A percentile compares a stretch with the other conserved stretches of the same genome.
These are phyloP conservation scores for Saccharomycopsis crataegensis DNA, from an alignment of 1,139 yeast species.

Conservation along the genomic window DNA sequence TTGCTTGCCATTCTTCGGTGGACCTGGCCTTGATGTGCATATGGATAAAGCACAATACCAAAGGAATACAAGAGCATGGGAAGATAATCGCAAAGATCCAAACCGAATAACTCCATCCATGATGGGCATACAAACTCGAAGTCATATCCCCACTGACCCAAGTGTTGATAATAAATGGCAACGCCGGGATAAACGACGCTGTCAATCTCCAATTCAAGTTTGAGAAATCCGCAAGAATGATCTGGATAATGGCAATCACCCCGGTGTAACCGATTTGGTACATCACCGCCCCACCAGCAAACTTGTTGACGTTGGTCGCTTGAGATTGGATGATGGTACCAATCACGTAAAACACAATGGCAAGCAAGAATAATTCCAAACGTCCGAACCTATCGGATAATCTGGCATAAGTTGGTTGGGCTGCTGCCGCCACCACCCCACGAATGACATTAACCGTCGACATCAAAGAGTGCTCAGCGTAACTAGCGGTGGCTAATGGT, in stretches of 20 bases:
- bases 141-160: constrained; percentile 65
- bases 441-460: constrained; percentile 60
- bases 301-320: constrained; percentile 54
- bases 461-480: constrained; percentile 48
- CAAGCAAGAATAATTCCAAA: constrained; percentile 43
- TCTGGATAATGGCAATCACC: constrained; percentile 44
- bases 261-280: constrained; percentile 70
- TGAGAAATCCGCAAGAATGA: constrained; percentile 60
- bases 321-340: constrained; percentile 70
- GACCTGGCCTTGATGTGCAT: constrained; percentile 47
- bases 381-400: constrained; percentile 68
- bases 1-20: constrained; percentile 39
- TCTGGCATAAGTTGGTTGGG: constrained; percentile 65
- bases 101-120: constrained; percentile 62
- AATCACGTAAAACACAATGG: constrained; percentile 53
- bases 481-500: constrained; percentile 49
- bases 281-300: constrained; percentile 68
- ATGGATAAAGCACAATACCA: constrained; percentile 44
- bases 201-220: constrained; percentile 63
- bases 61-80: constrained; percentile 57
- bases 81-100: constrained; percentile 77
- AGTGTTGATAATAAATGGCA: constrained; percentile 67
- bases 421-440: constrained; percentile 62
- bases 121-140: constrained; percentile 27
- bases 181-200: constrained; percentile 53